Percentiles rank a stretch among this genome's conserved stretches.
Conservation (phyloP, 352 stramenopile genomes). For the Thalassiosira livingstoniorum region DNA sequence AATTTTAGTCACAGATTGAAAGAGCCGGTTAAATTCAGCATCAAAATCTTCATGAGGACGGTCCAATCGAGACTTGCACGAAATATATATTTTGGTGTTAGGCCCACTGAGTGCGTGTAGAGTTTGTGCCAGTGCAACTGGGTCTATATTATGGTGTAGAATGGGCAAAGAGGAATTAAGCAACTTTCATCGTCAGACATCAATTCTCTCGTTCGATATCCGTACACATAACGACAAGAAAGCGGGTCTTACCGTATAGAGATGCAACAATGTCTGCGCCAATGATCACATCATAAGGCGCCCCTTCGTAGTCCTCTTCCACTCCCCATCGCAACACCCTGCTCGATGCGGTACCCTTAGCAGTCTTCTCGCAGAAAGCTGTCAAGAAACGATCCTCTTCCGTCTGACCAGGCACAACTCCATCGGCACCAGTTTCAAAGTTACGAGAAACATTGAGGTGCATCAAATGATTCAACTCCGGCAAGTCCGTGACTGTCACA, state of each 20-base stretch:
- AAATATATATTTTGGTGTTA: constrained; percentile 70
- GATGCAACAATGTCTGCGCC: constrained; percentile 75
- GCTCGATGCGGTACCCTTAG: constrained; percentile 9
- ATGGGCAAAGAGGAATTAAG: neutral
- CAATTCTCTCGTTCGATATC: neutral
- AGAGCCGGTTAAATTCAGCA: constrained; percentile 55
- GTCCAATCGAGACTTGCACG: constrained; percentile 60
- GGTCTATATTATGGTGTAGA: constrained; percentile 21
- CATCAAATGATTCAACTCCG: constrained; percentile 67
- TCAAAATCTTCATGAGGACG: constrained; percentile 66
- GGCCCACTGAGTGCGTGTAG: constrained; percentile 63
- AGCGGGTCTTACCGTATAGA: too few species aligned
- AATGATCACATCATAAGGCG: constrained; percentile 72
- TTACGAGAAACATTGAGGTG: constrained; percentile 61
- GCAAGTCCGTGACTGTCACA: constrained; percentile 76
- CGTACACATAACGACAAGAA: too few species aligned
- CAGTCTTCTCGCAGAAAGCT: neutral
- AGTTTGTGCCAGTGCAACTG: constrained; percentile 63
- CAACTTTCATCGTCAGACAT: neutral
- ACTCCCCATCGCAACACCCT: constrained; percentile 65
- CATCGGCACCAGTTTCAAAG: constrained; percentile 10
- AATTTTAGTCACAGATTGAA: constrained; percentile 43
- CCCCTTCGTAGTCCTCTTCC: constrained; percentile 30
- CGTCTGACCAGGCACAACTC: neutral
- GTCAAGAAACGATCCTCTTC: neutral